Evolutionary conservation across 2,329 filamentous ascomycete species (phyloP).

Genomic region (Graphilbum ipis-grandicollis): DNA sequence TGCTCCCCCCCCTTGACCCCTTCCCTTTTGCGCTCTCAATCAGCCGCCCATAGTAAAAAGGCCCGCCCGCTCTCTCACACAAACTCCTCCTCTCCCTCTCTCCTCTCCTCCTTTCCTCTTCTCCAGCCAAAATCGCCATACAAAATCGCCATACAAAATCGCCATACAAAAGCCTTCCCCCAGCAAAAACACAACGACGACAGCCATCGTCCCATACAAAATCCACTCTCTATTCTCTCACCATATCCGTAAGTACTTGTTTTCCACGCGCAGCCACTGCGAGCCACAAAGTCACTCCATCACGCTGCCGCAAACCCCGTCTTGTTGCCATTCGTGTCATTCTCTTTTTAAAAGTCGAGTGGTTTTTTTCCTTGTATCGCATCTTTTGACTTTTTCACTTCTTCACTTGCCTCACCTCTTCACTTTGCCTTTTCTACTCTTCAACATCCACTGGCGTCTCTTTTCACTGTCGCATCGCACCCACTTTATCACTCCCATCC

Average conservation of each 20-base stretch:
- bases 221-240: constrained; percentile 18
- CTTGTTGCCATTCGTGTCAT: background rate
- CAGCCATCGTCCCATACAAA: constrained; percentile 28
- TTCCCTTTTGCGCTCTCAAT: constrained; percentile 24
- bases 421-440: too few relatives aligned
- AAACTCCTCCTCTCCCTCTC: constrained; percentile 42
- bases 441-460: too few relatives aligned
- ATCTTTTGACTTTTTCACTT: background rate
- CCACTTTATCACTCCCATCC: too few relatives aligned
- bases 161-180: constrained; percentile 40
- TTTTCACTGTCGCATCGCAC: too few relatives aligned
- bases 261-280: constrained; percentile 19
- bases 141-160: too few relatives aligned
- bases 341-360: background rate
- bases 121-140: constrained; percentile 4
- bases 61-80: constrained; percentile 38
- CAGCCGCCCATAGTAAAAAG: constrained; percentile 49
- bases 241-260: constrained; percentile 36
- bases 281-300: constrained; percentile 23
- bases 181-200: constrained; percentile 24
- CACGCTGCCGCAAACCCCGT: constrained; percentile 3
- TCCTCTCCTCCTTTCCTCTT: constrained; percentile 33
- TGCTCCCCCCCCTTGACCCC: background rate
- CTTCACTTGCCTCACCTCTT: too few relatives aligned
- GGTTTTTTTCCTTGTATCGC: too few relatives aligned